phyloP scores from a whole-genome alignment of 495 filamentous ascomycete species.

The Xylaria scruposa region DNA sequence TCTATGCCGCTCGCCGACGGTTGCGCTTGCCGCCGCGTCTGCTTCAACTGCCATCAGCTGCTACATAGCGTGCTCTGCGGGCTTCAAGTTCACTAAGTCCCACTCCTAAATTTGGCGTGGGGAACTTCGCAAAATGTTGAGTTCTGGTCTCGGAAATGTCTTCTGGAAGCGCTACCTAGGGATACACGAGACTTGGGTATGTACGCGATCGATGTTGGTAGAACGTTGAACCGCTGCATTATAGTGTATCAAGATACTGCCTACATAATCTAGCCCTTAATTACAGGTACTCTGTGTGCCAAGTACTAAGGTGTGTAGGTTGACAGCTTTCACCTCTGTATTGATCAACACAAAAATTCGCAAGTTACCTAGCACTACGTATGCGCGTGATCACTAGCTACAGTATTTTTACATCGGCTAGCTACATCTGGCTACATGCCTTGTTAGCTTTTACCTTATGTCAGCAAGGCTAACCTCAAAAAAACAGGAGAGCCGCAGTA shows the following conservation, averaged over 20 bases:
- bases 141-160: background rate
- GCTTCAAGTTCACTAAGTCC: background rate
- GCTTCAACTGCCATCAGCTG: background rate
- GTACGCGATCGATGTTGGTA: background rate
- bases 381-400: no score
- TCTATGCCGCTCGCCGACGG: background rate
- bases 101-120: background rate
- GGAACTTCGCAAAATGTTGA: background rate
- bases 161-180: background rate
- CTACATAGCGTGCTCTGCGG: no score
- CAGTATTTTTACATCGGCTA: background rate
- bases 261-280: background rate
- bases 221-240: background rate
- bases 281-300: background rate
- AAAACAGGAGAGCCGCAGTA: conserved; percentile 16
- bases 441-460: background rate
- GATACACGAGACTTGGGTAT: background rate
- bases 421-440: background rate
- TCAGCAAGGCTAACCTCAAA: conserved; percentile 15
- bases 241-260: background rate
- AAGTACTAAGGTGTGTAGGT: background rate
- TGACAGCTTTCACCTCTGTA: no score
- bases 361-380: no score
- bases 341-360: no score
- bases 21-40: background rate